Conservation (phyloP, 2,329 filamentous ascomycete genomes). For the Coniosporium tulheliwenetii region DNA sequence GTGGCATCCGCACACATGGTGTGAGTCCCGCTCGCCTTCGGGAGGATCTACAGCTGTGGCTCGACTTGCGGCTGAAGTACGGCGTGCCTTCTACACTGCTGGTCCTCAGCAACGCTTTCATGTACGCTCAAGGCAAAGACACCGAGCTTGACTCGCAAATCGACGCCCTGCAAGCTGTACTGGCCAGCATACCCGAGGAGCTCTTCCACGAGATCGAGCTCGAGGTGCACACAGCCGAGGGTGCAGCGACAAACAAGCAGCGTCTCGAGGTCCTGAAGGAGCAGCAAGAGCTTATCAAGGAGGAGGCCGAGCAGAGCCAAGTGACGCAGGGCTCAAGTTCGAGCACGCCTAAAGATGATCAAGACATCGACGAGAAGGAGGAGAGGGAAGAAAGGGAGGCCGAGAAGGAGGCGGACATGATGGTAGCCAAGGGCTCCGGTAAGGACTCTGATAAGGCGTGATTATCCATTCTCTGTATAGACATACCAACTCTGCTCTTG, state of each 20-base stretch:
- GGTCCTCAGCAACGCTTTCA: constrained; percentile 92
- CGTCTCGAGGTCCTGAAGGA: constrained; percentile 95
- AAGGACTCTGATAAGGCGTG: no score
- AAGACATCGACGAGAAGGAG: constrained; percentile 92
- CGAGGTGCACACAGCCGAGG: constrained; percentile 92
- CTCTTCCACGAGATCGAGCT: constrained; percentile 99
- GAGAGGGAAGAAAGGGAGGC: constrained; percentile 17
- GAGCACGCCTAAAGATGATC: constrained; percentile 62
- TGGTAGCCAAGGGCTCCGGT: background rate
- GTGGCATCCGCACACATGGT: constrained; percentile 83
- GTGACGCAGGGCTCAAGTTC: constrained; percentile 8
- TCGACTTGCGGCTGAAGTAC: constrained; percentile 83
- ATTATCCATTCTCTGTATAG: background rate
- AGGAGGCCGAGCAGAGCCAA: constrained; percentile 75
- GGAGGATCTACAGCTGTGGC: constrained; percentile 83
- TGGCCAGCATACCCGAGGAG: constrained; percentile 92
- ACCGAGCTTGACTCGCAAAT: constrained; percentile 77
- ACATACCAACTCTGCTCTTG: constrained; percentile 1
- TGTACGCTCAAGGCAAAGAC: constrained; percentile 82
- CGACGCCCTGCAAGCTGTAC: constrained; percentile 78
- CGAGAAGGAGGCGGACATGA: constrained; percentile 1
- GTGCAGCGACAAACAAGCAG: constrained; percentile 96
- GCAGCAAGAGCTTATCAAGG: constrained; percentile 93
- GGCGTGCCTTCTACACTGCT: constrained; percentile 92
- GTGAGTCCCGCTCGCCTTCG: constrained; percentile 78